Evolutionary conservation across 1,284 basidiomycete species (phyloP).

Genomic region (Ceratobasidium sp.): DNA sequence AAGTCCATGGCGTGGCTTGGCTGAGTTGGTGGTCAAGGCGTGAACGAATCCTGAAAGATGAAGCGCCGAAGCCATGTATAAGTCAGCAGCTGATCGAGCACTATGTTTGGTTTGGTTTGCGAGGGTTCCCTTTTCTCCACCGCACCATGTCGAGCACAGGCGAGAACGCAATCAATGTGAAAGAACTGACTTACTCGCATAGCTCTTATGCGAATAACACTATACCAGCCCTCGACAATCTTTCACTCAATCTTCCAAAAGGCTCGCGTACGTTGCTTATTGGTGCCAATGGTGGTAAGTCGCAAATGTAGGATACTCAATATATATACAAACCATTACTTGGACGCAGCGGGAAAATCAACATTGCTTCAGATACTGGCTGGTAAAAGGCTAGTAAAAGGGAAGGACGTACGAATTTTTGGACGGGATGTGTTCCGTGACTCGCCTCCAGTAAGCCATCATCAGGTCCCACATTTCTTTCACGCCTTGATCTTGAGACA

Average conservation of each 20-base stretch:
- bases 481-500: background rate
- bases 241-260: constrained; percentile 69
- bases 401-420: constrained; percentile 74
- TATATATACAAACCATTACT: too few species aligned
- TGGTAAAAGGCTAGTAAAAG: constrained; percentile 81
- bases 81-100: background rate
- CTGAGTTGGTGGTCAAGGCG: background rate
- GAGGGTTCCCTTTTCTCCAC: background rate
- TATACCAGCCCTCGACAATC: constrained; percentile 62
- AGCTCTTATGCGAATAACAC: background rate
- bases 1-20: constrained; percentile 71
- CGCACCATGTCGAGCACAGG: background rate
- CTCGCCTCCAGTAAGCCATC: constrained; percentile 57
- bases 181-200: constrained; percentile 39
- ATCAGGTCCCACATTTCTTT: constrained; percentile 47
- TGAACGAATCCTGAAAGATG: background rate
- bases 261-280: constrained; percentile 85
- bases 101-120: constrained; percentile 4
- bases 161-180: constrained; percentile 36
- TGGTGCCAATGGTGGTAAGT: constrained; percentile 89
- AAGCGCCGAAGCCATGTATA: constrained; percentile 1
- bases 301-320: too few species aligned
- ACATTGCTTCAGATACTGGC: constrained; percentile 94
- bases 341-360: constrained; percentile 84
- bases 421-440: constrained; percentile 83